A percentile compares a stretch with the other conserved stretches of the same genome.
phyloP scores from a whole-genome alignment of 176 grass and related monocot species.

The Oryza australiensis region DNA sequence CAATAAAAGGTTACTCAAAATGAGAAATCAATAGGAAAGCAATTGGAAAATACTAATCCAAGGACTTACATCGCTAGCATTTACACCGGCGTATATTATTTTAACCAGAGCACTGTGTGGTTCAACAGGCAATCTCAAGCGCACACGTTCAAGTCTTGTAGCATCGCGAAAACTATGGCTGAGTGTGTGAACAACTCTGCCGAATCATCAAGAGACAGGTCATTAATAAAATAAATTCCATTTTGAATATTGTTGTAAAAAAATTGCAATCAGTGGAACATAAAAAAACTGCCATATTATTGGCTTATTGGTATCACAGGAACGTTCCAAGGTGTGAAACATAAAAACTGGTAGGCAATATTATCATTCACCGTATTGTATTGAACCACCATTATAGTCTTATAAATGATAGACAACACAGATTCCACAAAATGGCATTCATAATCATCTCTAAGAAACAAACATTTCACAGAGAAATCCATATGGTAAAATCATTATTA shows the following conservation, averaged over 20 bases:
- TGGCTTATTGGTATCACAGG: background rate
- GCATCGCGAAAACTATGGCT: slow-evolving; percentile 86
- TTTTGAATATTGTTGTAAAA: background rate
- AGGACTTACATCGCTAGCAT: slow-evolving; percentile 98
- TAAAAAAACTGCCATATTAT: slow-evolving; percentile 21
- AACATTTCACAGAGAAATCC: background rate
- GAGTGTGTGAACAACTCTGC: slow-evolving; percentile 93
- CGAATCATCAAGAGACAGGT: slow-evolving; percentile 38
- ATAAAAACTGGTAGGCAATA: slow-evolving; percentile 11
- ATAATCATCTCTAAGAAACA: slow-evolving; percentile 7
- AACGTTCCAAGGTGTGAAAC: background rate
- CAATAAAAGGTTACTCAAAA: slow-evolving; percentile 20
- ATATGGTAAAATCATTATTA: background rate
- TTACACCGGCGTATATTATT: slow-evolving; percentile 95
- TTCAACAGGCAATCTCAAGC: slow-evolving; percentile 73
- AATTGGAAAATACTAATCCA: slow-evolving; percentile 16
- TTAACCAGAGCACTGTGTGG: slow-evolving; percentile 78
- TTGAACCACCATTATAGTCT: background rate
- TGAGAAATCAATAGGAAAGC: slow-evolving; percentile 20
- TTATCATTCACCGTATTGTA: background rate
- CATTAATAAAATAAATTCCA: slow-evolving; percentile 15
- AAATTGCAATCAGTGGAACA: slow-evolving; percentile 15
- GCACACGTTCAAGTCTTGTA: slow-evolving; percentile 70
- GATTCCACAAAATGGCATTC: slow-evolving; percentile 16
- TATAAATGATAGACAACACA: background rate